These are phyloP conservation scores for Cyclotella cryptica DNA, from an alignment of 108 stramenopile species.

Conservation along the genomic window DNA sequence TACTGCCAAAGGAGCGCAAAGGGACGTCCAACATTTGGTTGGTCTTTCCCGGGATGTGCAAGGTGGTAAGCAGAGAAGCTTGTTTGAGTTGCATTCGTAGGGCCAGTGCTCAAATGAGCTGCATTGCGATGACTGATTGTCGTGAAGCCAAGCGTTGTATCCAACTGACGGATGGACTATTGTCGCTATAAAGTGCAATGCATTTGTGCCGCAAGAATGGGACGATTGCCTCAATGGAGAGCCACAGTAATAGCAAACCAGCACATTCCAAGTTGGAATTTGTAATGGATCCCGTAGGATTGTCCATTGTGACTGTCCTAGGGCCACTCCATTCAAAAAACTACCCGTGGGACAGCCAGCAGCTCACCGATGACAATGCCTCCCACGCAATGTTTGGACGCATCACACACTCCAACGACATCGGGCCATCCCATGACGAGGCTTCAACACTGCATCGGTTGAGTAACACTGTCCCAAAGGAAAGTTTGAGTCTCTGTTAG, in stretches of 20 bases:
- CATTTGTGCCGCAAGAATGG: neutral
- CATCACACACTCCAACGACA: conserved; percentile 30
- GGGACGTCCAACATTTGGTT: conserved; percentile 40
- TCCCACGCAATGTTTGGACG: conserved; percentile 40
- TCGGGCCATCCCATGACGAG: conserved; percentile 15
- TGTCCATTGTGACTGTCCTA: conserved; percentile 7
- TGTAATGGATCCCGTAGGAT: too few species aligned
- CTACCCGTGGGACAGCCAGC: neutral
- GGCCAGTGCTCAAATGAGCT: conserved; percentile 19
- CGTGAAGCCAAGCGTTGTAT: conserved; percentile 5
- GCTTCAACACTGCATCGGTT: too few species aligned
- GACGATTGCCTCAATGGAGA: conserved; percentile 25
- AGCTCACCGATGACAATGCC: neutral
- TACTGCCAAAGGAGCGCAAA: conserved; percentile 34
- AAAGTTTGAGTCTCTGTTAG: too few species aligned
- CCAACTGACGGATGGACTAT: conserved; percentile 35
- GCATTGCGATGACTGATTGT: neutral
- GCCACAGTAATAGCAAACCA: conserved; percentile 39
- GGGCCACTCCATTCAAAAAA: conserved; percentile 41
- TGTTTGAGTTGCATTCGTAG: neutral
- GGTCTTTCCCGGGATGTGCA: conserved; percentile 27
- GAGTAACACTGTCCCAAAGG: too few species aligned
- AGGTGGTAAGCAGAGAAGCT: conserved; percentile 19
- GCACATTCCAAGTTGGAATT: conserved; percentile 54
- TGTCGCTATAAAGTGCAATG: conserved; percentile 23